Conservation (phyloP, 1,284 basidiomycete genomes). For the Chiua sp. region DNA sequence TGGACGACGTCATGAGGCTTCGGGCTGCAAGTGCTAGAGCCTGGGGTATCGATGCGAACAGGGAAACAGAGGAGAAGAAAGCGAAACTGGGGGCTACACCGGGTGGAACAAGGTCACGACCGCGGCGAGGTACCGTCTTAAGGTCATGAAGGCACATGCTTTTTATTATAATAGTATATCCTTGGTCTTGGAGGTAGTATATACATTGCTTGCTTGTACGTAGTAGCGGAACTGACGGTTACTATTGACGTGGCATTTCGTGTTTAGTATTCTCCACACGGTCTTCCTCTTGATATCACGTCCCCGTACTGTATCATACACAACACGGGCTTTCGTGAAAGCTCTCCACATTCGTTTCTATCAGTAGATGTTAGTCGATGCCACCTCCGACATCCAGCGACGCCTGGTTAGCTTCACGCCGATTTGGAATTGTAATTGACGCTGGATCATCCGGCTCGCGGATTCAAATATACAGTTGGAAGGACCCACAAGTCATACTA, state of each 20-base stretch:
- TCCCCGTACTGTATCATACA: conserved; percentile 15
- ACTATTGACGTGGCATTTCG: neutral
- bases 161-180: conserved; percentile 6
- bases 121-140: conserved; percentile 26
- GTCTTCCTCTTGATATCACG: neutral
- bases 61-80: conserved; percentile 25
- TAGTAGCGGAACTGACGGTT: neutral
- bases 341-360: conserved; percentile 29
- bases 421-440: conserved; percentile 97
- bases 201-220: conserved; percentile 2
- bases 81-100: conserved; percentile 5
- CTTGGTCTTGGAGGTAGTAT: neutral
- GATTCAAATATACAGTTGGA: conserved; percentile 98
- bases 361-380: conserved; percentile 51
- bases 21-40: conserved; percentile 43
- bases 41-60: conserved; percentile 24
- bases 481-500: conserved; percentile 69
- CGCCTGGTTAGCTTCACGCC: conserved; percentile 77
- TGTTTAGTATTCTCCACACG: neutral
- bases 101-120: conserved; percentile 38
- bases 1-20: conserved; percentile 61
- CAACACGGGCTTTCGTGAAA: conserved; percentile 27
- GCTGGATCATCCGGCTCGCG: conserved; percentile 97
- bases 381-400: conserved; percentile 72
- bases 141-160: conserved; percentile 20